These are phyloP conservation scores for Ascocoryne sarcoides DNA, from an alignment of 2,329 filamentous ascomycete genomes.

Conservation along the genomic window DNA sequence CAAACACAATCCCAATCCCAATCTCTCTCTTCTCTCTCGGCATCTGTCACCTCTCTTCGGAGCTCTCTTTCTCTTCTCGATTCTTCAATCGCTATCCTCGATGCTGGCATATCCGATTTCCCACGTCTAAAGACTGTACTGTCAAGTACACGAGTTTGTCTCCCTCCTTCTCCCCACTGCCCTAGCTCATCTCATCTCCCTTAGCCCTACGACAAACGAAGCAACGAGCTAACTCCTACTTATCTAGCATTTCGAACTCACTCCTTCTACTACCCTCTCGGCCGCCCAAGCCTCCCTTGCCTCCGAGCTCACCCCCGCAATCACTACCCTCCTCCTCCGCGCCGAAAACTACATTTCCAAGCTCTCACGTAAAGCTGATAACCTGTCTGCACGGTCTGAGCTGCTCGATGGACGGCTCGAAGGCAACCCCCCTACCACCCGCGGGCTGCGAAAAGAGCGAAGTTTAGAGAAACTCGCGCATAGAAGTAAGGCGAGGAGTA, in stretches of 20 bases:
- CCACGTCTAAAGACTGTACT: conserved; percentile 30
- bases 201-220: background rate
- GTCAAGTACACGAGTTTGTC: conserved; percentile 26
- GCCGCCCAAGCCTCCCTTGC: conserved; percentile 57
- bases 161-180: background rate
- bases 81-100: conserved; percentile 31
- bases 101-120: conserved; percentile 28
- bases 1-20: conserved; percentile 8
- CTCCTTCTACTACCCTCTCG: conserved; percentile 55
- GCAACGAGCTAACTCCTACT: background rate
- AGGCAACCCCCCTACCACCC: conserved; percentile 33
- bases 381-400: conserved; percentile 56
- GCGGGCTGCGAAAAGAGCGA: conserved; percentile 23
- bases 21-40: conserved; percentile 15
- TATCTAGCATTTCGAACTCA: conserved; percentile 62
- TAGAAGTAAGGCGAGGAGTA: too few species aligned
- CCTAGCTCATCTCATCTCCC: background rate
- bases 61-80: conserved; percentile 31
- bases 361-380: conserved; percentile 56
- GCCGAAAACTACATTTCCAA: conserved; percentile 57
- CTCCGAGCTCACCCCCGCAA: conserved; percentile 64
- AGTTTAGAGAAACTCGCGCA: conserved; percentile 33
- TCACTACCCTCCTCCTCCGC: conserved; percentile 52
- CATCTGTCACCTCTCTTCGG: conserved; percentile 26
- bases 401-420: conserved; percentile 55